Base-by-base conservation (phyloP, 495 filamentous ascomycete genomes). In the Halenospora varia region DNA sequence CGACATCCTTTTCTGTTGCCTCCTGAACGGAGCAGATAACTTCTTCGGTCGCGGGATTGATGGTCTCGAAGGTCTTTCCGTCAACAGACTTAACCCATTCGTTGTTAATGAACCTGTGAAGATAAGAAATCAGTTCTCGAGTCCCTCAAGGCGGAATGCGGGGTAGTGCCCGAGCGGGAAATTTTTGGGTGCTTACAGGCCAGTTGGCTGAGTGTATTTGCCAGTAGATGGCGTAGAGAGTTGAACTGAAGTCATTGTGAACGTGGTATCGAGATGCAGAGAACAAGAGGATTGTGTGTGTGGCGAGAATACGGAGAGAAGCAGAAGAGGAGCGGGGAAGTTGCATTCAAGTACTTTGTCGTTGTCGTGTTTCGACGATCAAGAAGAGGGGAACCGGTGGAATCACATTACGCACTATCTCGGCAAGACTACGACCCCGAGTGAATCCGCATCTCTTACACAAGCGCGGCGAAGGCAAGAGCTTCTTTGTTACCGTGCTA, bases 41-140 rank as follows among this genome's bases (percentile, higher is more conserved):
- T 65, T 88, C 82, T 70, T 92, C 88, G 70, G 73, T 81, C 58
- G 84, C 70, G 46, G 81, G 80, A 65, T 88, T 88, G 73, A 86
- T 81, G 71, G 83, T 82, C 73, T 92, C 88, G 71, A 92, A 90
- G 65, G 87, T 88, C 77, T 87, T 84, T 70, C 86, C 86, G 48
- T 90, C 90, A 54, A 85, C 82, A 68, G 84, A 83, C 76, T 91
- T 88, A 61, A 96, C 84, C 70, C 84, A 98, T 75, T 97, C 92
- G 70, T 92, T 92, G 84, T 98, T 97, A 80, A 98, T 98, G 83
- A 96, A 98, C 68, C 92, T 97, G 68, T 18, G 18, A 8, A 24
- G 25, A 17, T 22, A 10, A 10, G 0, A 44, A 17, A n/a, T 44
- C 2, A 46, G 51, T 41, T n/a, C n/a, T n/a, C n/a, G 10, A 10